Conservation (phyloP, 2,329 filamentous ascomycete genomes). For the Penicillium sp. region DNA sequence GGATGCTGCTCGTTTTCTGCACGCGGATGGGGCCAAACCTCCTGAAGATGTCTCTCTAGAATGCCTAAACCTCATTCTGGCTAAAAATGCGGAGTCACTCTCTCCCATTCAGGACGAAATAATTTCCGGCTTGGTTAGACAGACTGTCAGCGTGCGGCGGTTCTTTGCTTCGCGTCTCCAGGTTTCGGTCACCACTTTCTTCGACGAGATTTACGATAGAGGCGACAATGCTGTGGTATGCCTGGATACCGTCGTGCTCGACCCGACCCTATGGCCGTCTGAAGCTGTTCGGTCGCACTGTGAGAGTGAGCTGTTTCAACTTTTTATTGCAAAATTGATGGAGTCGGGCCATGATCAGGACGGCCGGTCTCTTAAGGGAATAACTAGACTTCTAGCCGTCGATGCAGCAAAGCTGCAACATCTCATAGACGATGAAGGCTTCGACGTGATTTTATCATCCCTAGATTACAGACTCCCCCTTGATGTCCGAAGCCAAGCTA, state of each 20-base stretch:
- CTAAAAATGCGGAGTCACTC: constrained; percentile 31
- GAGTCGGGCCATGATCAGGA: constrained; percentile 76
- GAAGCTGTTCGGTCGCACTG: constrained; percentile 41
- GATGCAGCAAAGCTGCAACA: constrained; percentile 48
- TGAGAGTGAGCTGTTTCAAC: constrained; percentile 48
- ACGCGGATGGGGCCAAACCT: constrained; percentile 40
- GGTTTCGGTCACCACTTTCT: constrained; percentile 43
- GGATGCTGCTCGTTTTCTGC: constrained; percentile 41
- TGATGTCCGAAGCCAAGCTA: constrained; percentile 73
- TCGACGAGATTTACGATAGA: constrained; percentile 47
- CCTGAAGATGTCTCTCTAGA: constrained; percentile 41
- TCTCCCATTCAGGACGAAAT: constrained; percentile 44
- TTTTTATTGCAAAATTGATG: constrained; percentile 84
- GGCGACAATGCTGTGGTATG: constrained; percentile 46
- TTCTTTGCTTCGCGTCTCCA: constrained; percentile 42
- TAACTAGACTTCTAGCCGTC: constrained; percentile 56
- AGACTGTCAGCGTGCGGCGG: constrained; percentile 40
- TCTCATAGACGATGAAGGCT: constrained; percentile 62
- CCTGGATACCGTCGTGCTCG: constrained; percentile 44
- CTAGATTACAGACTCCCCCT: constrained; percentile 77
- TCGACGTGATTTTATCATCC: constrained; percentile 81
- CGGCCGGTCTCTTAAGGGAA: constrained; percentile 57
- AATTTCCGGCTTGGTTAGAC: constrained; percentile 43
- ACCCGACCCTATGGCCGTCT: constrained; percentile 43
- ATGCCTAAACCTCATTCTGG: constrained; percentile 41